These are phyloP conservation scores for Leucosporidium yakuticum DNA, from an alignment of 768 basidiomycete genomes.

Conservation along the genomic window DNA sequence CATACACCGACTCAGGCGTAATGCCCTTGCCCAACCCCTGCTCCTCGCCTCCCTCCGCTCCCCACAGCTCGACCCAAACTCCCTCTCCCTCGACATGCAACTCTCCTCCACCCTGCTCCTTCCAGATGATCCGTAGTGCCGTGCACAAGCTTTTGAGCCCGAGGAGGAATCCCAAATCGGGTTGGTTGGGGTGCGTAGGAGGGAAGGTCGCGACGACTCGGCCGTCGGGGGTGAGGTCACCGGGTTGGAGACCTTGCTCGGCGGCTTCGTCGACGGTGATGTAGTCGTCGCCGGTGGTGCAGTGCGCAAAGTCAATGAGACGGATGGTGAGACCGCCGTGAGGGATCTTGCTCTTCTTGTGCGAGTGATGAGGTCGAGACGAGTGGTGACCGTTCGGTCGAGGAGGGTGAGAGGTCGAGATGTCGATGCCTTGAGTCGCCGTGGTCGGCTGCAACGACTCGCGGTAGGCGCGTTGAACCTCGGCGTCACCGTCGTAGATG, in stretches of 20 bases:
- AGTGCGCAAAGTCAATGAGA: constrained; percentile 97
- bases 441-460: too few relatives aligned
- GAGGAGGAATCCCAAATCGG: constrained; percentile 89
- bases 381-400: background rate
- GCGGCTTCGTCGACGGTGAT: constrained; percentile 46
- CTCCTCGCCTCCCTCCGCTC: constrained; percentile 2
- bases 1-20: constrained; percentile 15
- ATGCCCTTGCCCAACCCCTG: constrained; percentile 7
- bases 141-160: constrained; percentile 75
- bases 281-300: constrained; percentile 92
- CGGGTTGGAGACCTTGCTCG: constrained; percentile 51
- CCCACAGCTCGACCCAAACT: constrained; percentile 62
- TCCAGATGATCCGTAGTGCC: constrained; percentile 77
- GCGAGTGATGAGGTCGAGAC: background rate
- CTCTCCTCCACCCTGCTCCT: constrained; percentile 59
- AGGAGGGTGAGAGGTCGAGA: background rate
- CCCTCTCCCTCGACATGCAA: constrained; percentile 68
- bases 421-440: background rate
- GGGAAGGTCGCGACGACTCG: constrained; percentile 91
- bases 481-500: constrained; percentile 93
- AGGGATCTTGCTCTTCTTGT: constrained; percentile 61
- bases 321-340: constrained; percentile 86
- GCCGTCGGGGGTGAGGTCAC: constrained; percentile 57
- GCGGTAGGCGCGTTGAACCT: constrained; percentile 61
- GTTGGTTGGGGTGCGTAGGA: constrained; percentile 78